These are phyloP conservation scores for Stagonosporopsis chrysanthemi DNA, from an alignment of 2,329 filamentous ascomycete genomes.

Conservation along the genomic window DNA sequence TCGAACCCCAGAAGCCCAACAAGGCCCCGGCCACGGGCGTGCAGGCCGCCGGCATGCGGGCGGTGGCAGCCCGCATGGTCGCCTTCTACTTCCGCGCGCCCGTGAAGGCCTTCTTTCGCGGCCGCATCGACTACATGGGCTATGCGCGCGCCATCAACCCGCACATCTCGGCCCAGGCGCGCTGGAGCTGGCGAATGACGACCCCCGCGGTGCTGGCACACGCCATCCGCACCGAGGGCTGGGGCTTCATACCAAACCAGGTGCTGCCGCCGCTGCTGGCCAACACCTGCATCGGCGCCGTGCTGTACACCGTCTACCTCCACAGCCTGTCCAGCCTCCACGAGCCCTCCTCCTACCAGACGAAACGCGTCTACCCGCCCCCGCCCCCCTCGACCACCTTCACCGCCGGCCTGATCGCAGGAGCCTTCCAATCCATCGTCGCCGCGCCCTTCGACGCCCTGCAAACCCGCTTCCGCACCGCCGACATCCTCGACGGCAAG, in stretches of 20 bases:
- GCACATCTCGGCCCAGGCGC: conserved; percentile 54
- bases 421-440: conserved; percentile 72
- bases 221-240: conserved; percentile 73
- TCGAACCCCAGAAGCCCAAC: conserved; percentile 51
- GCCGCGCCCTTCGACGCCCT: conserved; percentile 80
- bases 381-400: conserved; percentile 70
- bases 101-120: conserved; percentile 91
- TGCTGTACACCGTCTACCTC: conserved; percentile 78
- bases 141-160: conserved; percentile 71
- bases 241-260: conserved; percentile 77
- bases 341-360: conserved; percentile 66
- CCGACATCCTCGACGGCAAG: conserved; percentile 65
- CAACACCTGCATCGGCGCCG: conserved; percentile 75
- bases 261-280: conserved; percentile 78
- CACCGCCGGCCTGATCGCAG: conserved; percentile 73
- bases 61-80: conserved; percentile 81
- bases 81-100: conserved; percentile 92
- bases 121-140: conserved; percentile 81
- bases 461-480: conserved; percentile 73
- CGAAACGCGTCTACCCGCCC: conserved; percentile 74
- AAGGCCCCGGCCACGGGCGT: conserved; percentile 72
- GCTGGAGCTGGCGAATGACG: conserved; percentile 70
- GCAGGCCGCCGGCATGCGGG: conserved; percentile 85
- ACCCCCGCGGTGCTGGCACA: conserved; percentile 74
- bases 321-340: conserved; percentile 72